These are phyloP conservation scores for Cinchona pubescens DNA, from an alignment of 257 asterid species.

Conservation along the genomic window DNA sequence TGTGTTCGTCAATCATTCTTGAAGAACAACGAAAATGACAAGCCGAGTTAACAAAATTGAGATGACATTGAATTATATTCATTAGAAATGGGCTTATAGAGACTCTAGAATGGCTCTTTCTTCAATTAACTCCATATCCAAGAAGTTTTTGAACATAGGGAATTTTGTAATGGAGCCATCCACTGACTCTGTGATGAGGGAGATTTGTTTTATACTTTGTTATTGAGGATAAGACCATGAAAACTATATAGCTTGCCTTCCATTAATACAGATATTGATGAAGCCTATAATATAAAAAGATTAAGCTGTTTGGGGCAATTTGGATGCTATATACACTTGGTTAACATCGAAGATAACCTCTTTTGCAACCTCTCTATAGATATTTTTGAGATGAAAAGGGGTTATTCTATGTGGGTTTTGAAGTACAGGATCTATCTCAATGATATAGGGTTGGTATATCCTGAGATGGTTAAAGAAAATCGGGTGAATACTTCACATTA, in stretches of 20 bases:
- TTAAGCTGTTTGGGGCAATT: conserved; percentile 6
- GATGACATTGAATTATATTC: too few relatives aligned
- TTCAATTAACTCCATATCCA: not conserved
- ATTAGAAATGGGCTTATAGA: conserved; percentile 1
- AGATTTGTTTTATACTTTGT: conserved; percentile 1
- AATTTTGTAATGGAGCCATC: conserved; percentile 6
- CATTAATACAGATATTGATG: not conserved
- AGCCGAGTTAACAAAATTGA: not conserved
- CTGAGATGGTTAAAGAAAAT: not conserved
- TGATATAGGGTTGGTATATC: not conserved
- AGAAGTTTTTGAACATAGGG: conserved; percentile 12
- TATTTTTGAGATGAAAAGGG: not conserved
- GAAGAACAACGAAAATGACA: not conserved
- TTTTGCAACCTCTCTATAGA: not conserved
- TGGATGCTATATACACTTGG: conserved; percentile 4
- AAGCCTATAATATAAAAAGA: not conserved
- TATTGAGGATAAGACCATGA: conserved; percentile 4
- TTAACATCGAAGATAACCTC: conserved; percentile 13
- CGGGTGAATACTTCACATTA: not conserved
- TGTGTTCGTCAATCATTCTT: not conserved
- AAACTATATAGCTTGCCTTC: too few relatives aligned
- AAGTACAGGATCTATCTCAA: not conserved
- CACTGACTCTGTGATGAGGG: conserved; percentile 2
- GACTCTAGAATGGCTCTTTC: conserved; percentile 10
- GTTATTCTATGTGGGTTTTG: conserved; percentile 15